A percentile compares a stretch with the other conserved stretches of the same genome.
phyloP scores from a whole-genome alignment of 108 stramenopile genomes.

The Skeletonema tropicum region DNA sequence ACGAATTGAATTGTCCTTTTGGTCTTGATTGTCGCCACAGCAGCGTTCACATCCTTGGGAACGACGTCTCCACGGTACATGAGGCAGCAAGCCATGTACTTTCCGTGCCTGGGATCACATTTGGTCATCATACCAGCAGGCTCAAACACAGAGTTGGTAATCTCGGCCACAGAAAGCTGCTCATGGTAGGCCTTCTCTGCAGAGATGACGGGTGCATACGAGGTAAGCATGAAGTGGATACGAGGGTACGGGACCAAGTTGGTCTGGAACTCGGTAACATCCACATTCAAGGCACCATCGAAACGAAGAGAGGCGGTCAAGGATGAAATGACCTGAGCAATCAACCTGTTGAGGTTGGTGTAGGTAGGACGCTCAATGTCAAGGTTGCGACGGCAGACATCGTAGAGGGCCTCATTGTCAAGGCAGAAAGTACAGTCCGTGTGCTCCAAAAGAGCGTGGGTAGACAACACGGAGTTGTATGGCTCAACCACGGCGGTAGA shows the following conservation, averaged over 20 bases:
- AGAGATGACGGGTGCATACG: slow-evolving; percentile 94
- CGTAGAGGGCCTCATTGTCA: slow-evolving; percentile 95
- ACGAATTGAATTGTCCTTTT: slow-evolving; percentile 96
- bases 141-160: slow-evolving; percentile 96
- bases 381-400: slow-evolving; percentile 95
- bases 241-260: slow-evolving; percentile 85
- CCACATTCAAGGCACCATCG: slow-evolving; percentile 95
- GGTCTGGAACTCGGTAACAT: slow-evolving; percentile 46
- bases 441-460: slow-evolving; percentile 96
- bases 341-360: slow-evolving; percentile 94
- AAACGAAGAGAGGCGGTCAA: slow-evolving; percentile 92
- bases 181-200: slow-evolving; percentile 95
- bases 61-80: slow-evolving; percentile 97
- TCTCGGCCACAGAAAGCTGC: slow-evolving; percentile 91
- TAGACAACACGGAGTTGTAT: slow-evolving; percentile 96
- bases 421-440: slow-evolving; percentile 95
- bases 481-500: slow-evolving; percentile 97
- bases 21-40: slow-evolving; percentile 94
- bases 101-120: slow-evolving; percentile 98
- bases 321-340: slow-evolving; percentile 94
- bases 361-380: slow-evolving; percentile 93
- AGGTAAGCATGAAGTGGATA: slow-evolving; percentile 67
- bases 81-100: slow-evolving; percentile 99
- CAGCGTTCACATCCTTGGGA: slow-evolving; percentile 95
- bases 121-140: slow-evolving; percentile 95